Conservation (phyloP, 495 filamentous ascomycete genomes). For the Lasiosphaeris hirsuta region DNA sequence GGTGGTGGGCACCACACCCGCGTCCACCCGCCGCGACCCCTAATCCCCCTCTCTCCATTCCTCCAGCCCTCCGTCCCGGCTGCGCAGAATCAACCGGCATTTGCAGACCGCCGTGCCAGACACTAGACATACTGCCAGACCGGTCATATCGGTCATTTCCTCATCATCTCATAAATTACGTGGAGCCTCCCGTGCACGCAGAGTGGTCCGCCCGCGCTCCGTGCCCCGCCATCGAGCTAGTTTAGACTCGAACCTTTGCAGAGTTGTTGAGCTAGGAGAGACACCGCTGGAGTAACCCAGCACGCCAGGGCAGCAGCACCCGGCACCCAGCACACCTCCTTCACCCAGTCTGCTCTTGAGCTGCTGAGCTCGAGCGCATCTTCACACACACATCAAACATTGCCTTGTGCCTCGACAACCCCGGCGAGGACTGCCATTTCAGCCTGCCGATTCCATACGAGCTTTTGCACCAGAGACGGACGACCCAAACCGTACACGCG, state of each 20-base stretch:
- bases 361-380: conserved; percentile 17
- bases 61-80: too few relatives aligned
- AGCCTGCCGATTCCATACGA: too few relatives aligned
- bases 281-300: not conserved
- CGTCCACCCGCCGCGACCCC: too few relatives aligned
- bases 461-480: too few relatives aligned
- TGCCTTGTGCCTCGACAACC: not conserved
- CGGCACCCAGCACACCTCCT: conserved; percentile 1
- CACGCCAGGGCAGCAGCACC: not conserved
- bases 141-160: conserved; percentile 4
- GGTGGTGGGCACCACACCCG: too few relatives aligned
- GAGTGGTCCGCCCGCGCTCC: conserved; percentile 10
- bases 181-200: conserved; percentile 1
- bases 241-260: conserved; percentile 7
- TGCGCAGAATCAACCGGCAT: not conserved
- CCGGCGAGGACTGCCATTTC: too few relatives aligned
- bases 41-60: too few relatives aligned
- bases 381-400: conserved; percentile 24
- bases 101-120: not conserved
- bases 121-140: too few relatives aligned
- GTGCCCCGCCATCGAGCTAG: conserved; percentile 16
- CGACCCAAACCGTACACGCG: too few relatives aligned
- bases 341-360: not conserved
- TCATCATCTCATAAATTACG: not conserved
- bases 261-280: not conserved